Evolutionary conservation across 257 asterid genomes (phyloP), one percentile per base, ranked within the genome.

Genomic region (Plantago elongata): DNA sequence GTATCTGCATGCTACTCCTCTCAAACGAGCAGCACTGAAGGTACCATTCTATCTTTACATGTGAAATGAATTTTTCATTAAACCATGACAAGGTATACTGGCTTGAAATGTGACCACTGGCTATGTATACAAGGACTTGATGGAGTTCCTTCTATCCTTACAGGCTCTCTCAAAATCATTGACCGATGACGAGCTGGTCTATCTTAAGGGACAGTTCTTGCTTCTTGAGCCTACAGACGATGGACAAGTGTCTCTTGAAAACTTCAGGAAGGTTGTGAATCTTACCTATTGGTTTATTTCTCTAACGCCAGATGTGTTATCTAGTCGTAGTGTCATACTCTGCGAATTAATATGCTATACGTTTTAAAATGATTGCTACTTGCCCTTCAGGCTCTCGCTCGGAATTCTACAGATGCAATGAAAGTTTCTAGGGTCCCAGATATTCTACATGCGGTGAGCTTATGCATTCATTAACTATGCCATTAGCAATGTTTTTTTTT

Each of bases 11-110:
- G 96, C 96, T 45, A 76, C 95, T n/a, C 96, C 98, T 45, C 83
- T 88, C 78, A 91, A 86, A 68, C 96, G 96, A 64, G 94, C 95
- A 37, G 96, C 98, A n/a, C 75, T 88, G 9, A 88, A 86, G 95
- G 98, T 90, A 84, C n/a, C 16, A 16, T 14, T 37, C 29, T 34
- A 34, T 34, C 38, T 3, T 3, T 34, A 34, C 40, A 34, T 34
- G 5, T 34, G 40, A 7, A 22, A 34, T 34, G 40, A 22, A 34
- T 34, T 34, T 34, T 34, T 34, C 40, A 34, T 0, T 34, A 34
- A 34, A 34, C 40, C 40, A 34, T 29, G 30, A 29, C 37, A 13
- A 62, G 27, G 9, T 60, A 16, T 13, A 22, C 11, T 64, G 18
- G 47, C 45, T 52, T 22, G 40, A 51, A 61, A n/a, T 9, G 13